phyloP scores from a whole-genome alignment of 495 filamentous ascomycete species.

The Penicillium macrosclerotiorum region DNA sequence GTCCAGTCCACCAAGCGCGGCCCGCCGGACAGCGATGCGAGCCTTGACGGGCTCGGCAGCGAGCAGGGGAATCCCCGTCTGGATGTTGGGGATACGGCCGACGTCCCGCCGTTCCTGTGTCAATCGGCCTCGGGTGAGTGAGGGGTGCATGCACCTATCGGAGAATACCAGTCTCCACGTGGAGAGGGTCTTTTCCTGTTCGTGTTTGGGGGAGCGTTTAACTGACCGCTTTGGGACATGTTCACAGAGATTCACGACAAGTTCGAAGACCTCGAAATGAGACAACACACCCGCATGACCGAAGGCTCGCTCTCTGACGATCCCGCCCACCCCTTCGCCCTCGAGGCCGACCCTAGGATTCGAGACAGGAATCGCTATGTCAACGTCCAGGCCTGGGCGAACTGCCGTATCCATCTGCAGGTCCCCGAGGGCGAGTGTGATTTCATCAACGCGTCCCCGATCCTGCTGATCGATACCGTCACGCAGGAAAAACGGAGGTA shows the following conservation, averaged over 20 bases:
- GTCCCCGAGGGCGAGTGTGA: slow-evolving; percentile 78
- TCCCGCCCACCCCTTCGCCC: slow-evolving; percentile 46
- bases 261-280: slow-evolving; percentile 50
- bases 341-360: slow-evolving; percentile 51
- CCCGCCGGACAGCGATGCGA: slow-evolving; percentile 36
- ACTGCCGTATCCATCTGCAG: slow-evolving; percentile 78
- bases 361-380: slow-evolving; percentile 70
- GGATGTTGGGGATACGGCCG: slow-evolving; percentile 36
- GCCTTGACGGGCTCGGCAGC: slow-evolving; percentile 23
- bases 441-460: slow-evolving; percentile 96
- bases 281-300: slow-evolving; percentile 37
- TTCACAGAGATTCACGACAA: slow-evolving; percentile 43
- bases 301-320: slow-evolving; percentile 38
- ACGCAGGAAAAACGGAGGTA: slow-evolving; percentile 53
- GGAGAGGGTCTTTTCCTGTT: neutral
- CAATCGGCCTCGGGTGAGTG: slow-evolving; percentile 43
- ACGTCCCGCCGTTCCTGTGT: slow-evolving; percentile 43
- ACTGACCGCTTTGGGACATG: slow-evolving; percentile 20
- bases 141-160: slow-evolving; percentile 20
- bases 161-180: slow-evolving; percentile 18
- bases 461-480: slow-evolving; percentile 59
- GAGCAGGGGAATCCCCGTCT: slow-evolving; percentile 35
- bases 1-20: slow-evolving; percentile 44
- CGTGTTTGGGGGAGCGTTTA: slow-evolving; percentile 18
- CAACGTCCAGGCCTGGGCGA: slow-evolving; percentile 83